Conservation (phyloP, 305 asterid species). For the Rubia tinctorum region DNA sequence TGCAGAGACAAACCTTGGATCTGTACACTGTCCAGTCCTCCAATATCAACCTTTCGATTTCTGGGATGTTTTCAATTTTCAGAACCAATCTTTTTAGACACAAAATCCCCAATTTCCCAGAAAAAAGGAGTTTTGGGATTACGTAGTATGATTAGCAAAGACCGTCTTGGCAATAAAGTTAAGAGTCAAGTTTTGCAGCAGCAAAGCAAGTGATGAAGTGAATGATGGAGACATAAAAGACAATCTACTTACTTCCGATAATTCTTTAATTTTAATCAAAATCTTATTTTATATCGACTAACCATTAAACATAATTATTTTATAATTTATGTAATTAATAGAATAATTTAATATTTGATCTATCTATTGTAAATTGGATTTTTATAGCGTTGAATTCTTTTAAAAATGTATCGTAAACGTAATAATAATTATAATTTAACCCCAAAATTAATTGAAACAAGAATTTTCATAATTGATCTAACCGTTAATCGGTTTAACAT, state of each 20-base stretch:
- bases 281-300: too few species aligned
- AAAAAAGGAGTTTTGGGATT: not conserved
- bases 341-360: too few species aligned
- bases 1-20: not conserved
- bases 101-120: slow-evolving; percentile 13
- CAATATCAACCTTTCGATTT: slow-evolving; percentile 2
- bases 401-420: too few species aligned
- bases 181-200: slow-evolving; percentile 20
- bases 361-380: too few species aligned
- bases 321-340: too few species aligned
- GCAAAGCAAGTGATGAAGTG: not conserved
- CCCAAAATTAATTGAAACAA: too few species aligned
- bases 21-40: not conserved
- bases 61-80: not conserved
- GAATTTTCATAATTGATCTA: too few species aligned
- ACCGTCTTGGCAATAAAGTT: not conserved
- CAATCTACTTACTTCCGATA: not conserved
- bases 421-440: too few species aligned
- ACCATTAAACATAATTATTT: too few species aligned
- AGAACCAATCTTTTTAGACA: slow-evolving; percentile 1
- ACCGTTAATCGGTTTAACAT: too few species aligned
- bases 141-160: not conserved
- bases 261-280: too few species aligned
- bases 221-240: not conserved
- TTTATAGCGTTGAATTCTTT: too few species aligned